Conservation (phyloP, 1,284 basidiomycete species). For the Melanopsichium pennsylvanicum region DNA sequence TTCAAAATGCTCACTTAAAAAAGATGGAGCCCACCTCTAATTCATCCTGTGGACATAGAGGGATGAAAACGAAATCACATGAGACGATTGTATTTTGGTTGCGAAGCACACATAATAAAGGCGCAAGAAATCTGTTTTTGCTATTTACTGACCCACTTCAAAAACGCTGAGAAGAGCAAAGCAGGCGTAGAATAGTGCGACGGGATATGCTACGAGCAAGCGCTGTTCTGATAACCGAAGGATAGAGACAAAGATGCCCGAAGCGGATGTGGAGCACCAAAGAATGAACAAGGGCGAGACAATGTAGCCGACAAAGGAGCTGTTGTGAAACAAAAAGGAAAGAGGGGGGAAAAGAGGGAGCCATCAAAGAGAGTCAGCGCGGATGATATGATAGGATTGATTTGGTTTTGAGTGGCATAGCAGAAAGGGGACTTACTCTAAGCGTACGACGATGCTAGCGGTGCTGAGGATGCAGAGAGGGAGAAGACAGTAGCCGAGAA, state of each 20-base stretch:
- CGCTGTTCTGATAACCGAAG: conserved; percentile 62
- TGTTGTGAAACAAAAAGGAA: conserved; percentile 3
- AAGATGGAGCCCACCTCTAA: no score
- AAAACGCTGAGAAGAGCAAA: conserved; percentile 65
- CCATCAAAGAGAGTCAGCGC: neutral
- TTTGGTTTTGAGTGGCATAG: no score
- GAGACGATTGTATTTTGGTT: no score
- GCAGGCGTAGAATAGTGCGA: conserved; percentile 63
- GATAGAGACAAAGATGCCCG: conserved; percentile 65
- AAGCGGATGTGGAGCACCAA: conserved; percentile 63
- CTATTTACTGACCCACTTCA: conserved; percentile 33
- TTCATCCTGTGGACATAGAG: no score
- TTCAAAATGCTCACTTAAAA: no score
- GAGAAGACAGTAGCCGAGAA: conserved; percentile 94
- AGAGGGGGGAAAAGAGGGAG: neutral
- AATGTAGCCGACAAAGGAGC: conserved; percentile 54
- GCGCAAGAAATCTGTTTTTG: no score
- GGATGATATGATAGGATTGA: no score
- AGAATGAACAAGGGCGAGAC: conserved; percentile 63
- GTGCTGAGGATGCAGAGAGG: conserved; percentile 96
- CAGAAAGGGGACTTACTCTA: conserved; percentile 85
- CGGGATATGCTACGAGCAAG: conserved; percentile 63
- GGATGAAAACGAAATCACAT: no score
- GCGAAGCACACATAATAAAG: no score
- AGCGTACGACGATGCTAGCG: conserved; percentile 82